A percentile compares a stretch with the other conserved stretches of the same genome.
Conservation (phyloP, 805 yeast species). For the Saccharomycopsis javanensis region DNA sequence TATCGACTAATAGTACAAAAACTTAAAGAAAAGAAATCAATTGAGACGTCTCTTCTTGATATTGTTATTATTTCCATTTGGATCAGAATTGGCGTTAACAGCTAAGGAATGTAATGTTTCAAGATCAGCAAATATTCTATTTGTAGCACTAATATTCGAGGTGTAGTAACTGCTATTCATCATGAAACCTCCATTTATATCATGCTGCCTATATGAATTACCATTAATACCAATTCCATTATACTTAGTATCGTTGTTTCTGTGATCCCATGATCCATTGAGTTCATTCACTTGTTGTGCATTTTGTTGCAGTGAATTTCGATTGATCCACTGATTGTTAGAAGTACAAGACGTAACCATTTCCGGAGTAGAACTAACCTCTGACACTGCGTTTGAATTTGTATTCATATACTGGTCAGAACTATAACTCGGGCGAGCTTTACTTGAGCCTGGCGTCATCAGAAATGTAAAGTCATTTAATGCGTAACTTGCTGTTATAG, state of each 20-base stretch:
- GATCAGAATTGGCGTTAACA: constrained; percentile 6
- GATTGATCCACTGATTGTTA: background rate
- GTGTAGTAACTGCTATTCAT: background rate
- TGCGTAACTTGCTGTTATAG: constrained; percentile 20
- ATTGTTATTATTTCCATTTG: background rate
- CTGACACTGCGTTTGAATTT: background rate
- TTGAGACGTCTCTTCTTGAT: background rate
- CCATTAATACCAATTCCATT: background rate
- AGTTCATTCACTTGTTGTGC: background rate
- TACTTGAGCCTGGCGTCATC: constrained; percentile 20
- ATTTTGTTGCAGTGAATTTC: background rate
- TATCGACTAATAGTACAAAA: background rate
- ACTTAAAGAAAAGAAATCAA: background rate
- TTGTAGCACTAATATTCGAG: constrained; percentile 2
- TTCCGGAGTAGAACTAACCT: background rate
- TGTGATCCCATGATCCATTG: background rate
- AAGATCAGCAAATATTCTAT: constrained; percentile 9
- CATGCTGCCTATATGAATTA: background rate
- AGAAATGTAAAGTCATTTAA: constrained; percentile 22
- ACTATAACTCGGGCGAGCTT: background rate
- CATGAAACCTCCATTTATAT: background rate
- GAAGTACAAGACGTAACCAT: background rate
- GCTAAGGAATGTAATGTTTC: constrained; percentile 21
- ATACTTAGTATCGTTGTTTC: background rate
- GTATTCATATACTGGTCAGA: background rate